Percentiles rank a stretch among this genome's conserved stretches.
phyloP scores from a whole-genome alignment of 148 eudicot species.

The Fagopyrum tataricum region DNA sequence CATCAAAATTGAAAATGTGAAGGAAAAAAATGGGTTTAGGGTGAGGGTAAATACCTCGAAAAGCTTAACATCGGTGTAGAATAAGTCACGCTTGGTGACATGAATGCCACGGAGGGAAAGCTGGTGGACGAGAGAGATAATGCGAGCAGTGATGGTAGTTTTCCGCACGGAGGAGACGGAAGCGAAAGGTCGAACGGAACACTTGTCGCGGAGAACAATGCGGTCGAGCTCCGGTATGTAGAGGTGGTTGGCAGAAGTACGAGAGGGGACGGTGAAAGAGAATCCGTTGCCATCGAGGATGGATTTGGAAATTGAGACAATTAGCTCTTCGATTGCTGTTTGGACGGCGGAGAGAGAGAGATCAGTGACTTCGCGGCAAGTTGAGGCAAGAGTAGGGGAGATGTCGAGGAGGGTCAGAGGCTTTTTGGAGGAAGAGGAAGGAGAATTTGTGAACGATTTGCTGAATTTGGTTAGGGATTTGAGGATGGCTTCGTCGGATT shows the following conservation, averaged over 20 bases:
- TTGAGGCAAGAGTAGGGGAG: constrained; percentile 46
- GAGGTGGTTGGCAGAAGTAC: constrained; percentile 77
- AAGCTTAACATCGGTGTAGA: constrained; percentile 91
- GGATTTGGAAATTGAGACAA: constrained; percentile 55
- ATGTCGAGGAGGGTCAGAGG: constrained; percentile 54
- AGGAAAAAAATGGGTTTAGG: neutral
- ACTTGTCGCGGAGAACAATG: constrained; percentile 70
- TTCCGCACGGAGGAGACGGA: constrained; percentile 65
- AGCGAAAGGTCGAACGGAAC: constrained; percentile 62
- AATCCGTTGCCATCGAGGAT: constrained; percentile 75
- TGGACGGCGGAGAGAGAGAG: constrained; percentile 84
- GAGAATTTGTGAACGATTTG: constrained; percentile 19
- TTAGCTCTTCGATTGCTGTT: constrained; percentile 54
- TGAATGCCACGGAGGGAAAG: constrained; percentile 60
- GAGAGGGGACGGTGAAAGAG: constrained; percentile 77
- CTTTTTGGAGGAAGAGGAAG: constrained; percentile 24
- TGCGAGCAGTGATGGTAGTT: constrained; percentile 74
- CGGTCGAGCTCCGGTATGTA: constrained; percentile 92
- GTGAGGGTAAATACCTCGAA: constrained; percentile 24
- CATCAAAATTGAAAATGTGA: neutral
- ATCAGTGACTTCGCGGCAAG: constrained; percentile 86
- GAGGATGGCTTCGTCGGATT: constrained; percentile 55
- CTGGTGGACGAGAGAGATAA: constrained; percentile 71
- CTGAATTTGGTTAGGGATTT: constrained; percentile 40
- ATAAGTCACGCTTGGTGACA: constrained; percentile 90